Conservation (phyloP, 192 early-diverging fungal genomes). For the Umbelopsis sp. region DNA sequence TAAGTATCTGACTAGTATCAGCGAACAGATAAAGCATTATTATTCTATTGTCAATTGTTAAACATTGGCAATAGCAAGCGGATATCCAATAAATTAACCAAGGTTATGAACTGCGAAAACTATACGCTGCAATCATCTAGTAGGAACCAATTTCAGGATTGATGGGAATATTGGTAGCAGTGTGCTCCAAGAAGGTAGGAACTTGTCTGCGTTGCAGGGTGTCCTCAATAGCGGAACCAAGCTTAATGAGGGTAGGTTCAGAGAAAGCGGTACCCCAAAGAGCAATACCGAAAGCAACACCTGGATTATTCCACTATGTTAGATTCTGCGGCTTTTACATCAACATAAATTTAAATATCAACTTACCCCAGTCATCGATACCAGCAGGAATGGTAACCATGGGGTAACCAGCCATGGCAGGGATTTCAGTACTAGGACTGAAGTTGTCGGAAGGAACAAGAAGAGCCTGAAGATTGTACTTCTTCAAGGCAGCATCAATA, state of each 20-base stretch:
- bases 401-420: slow-evolving; percentile 20
- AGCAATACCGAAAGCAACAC: slow-evolving; percentile 7
- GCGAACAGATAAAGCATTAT: no score
- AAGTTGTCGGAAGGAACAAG: slow-evolving; percentile 18
- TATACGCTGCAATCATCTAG: not conserved
- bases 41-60: no score
- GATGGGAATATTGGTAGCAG: slow-evolving; percentile 18
- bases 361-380: slow-evolving; percentile 6
- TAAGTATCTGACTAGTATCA: no score
- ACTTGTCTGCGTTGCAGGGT: not conserved
- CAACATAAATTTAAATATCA: not conserved
- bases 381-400: slow-evolving; percentile 17
- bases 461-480: not conserved
- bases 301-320: not conserved
- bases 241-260: slow-evolving; percentile 11
- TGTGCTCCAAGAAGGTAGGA: slow-evolving; percentile 8
- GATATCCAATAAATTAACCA: not conserved
- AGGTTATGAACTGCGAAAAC: not conserved
- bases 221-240: slow-evolving; percentile 21
- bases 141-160: slow-evolving; percentile 9
- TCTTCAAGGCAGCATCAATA: slow-evolving; percentile 19
- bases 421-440: slow-evolving; percentile 15
- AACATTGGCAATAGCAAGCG: not conserved
- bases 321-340: not conserved
- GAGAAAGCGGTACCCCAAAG: slow-evolving; percentile 16